Evolutionary conservation across 108 stramenopile genomes (phyloP).

Genomic region (Pseudonitzschia multistriata): DNA sequence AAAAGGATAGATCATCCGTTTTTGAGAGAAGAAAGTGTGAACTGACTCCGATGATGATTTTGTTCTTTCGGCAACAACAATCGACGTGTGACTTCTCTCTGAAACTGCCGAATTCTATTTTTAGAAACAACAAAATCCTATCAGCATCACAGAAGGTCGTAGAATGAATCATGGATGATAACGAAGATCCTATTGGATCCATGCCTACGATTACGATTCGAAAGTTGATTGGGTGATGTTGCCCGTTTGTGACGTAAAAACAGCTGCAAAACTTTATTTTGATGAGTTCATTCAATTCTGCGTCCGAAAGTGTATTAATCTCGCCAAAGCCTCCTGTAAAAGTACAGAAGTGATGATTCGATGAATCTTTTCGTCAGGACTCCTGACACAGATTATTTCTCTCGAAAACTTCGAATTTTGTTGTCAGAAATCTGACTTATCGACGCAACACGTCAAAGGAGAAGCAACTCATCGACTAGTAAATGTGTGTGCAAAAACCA

Average conservation of each 20-base stretch:
- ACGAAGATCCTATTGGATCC: not conserved
- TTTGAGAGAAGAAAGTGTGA: too few species aligned
- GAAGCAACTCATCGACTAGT: not conserved
- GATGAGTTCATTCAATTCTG: not conserved
- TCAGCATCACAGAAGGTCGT: not conserved
- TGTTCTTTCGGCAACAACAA: not conserved
- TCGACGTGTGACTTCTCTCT: not conserved
- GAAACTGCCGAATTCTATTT: constrained; percentile 2
- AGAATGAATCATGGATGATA: not conserved
- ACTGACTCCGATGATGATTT: too few species aligned
- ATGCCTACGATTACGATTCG: not conserved
- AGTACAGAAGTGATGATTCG: not conserved
- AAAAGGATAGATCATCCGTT: too few species aligned
- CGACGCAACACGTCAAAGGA: not conserved
- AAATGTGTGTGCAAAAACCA: not conserved
- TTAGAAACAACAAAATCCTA: not conserved
- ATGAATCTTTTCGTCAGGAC: not conserved
- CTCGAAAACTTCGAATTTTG: constrained; percentile 7
- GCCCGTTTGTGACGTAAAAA: not conserved
- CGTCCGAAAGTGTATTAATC: not conserved
- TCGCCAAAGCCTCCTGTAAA: not conserved
- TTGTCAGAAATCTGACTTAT: constrained; percentile 4
- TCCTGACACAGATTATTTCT: constrained; percentile 1
- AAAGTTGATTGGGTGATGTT: not conserved
- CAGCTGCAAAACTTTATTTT: not conserved